Conservation (phyloP, 2,329 filamentous ascomycete genomes). For the Colletotrichum tropicicola region DNA sequence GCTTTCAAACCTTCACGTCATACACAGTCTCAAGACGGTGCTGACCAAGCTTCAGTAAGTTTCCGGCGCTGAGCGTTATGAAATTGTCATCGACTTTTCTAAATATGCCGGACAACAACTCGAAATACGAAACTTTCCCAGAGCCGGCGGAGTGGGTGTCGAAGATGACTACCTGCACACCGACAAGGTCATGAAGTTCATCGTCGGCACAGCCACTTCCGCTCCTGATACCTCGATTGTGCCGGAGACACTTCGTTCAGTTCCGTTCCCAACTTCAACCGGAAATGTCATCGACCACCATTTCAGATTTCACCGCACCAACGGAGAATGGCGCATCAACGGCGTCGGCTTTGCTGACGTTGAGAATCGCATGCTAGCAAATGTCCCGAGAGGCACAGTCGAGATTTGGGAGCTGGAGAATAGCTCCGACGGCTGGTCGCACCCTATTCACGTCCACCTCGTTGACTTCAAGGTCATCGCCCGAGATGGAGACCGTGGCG, state of each 20-base stretch:
- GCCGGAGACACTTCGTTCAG: conserved; percentile 42
- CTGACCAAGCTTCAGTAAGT: conserved; percentile 39
- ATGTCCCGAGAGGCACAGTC: conserved; percentile 52
- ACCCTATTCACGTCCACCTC: conserved; percentile 66
- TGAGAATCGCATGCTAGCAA: conserved; percentile 56
- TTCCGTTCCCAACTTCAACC: conserved; percentile 47
- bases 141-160: conserved; percentile 41
- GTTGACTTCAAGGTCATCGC: conserved; percentile 64
- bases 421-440: conserved; percentile 56
- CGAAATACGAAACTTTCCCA: conserved; percentile 45
- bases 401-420: conserved; percentile 62
- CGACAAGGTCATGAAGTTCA: conserved; percentile 61
- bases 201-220: conserved; percentile 47
- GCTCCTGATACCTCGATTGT: conserved; percentile 46
- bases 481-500: conserved; percentile 51
- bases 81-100: conserved; percentile 65
- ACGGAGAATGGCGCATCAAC: conserved; percentile 59
- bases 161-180: conserved; percentile 61
- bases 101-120: conserved; percentile 57
- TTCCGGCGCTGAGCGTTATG: conserved; percentile 66
- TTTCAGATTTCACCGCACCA: conserved; percentile 55
- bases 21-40: background rate
- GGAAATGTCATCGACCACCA: conserved; percentile 46
- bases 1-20: conserved; percentile 33
- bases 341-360: conserved; percentile 56